Evolutionary conservation across 2,329 filamentous ascomycete species (phyloP).

Genomic region (Curvularia spicifera): DNA sequence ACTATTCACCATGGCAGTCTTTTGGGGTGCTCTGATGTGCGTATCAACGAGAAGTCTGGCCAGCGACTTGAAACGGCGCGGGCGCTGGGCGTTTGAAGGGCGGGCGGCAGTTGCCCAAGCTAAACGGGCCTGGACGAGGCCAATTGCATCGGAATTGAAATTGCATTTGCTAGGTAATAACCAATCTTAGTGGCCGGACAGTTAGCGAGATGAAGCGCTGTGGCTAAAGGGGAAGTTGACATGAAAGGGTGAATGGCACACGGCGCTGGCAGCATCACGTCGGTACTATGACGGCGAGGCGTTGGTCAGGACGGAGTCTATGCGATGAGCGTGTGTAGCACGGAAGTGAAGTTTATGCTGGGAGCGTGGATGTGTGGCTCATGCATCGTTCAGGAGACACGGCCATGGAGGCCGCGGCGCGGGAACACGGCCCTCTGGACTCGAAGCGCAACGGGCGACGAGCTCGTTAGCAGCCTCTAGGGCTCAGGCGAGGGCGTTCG

Average conservation of each 20-base stretch:
- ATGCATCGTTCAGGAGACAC: conserved; percentile 21
- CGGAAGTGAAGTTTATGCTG: conserved; percentile 20
- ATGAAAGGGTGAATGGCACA: conserved; percentile 9
- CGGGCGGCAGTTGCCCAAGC: not conserved
- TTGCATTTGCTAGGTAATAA: conserved; percentile 9
- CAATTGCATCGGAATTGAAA: conserved; percentile 9
- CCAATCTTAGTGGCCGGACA: conserved; percentile 17
- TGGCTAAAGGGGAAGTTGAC: conserved; percentile 18
- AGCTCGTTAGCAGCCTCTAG: conserved; percentile 20
- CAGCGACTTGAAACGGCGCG: not conserved
- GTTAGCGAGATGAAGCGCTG: conserved; percentile 22
- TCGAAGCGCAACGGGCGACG: conserved; percentile 6
- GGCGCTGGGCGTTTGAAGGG: not conserved
- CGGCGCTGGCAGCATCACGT: conserved; percentile 7
- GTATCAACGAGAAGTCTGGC: not conserved
- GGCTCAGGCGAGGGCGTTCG: conserved; percentile 8
- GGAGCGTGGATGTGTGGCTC: conserved; percentile 19
- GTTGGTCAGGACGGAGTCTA: conserved; percentile 15
- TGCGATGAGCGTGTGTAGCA: conserved; percentile 13
- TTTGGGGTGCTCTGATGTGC: not conserved
- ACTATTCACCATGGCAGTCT: not conserved
- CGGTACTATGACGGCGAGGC: conserved; percentile 20
- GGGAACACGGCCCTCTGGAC: conserved; percentile 9
- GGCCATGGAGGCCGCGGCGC: conserved; percentile 1
- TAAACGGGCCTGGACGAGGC: conserved; percentile 4